Conservation (phyloP, 345 rosid genomes). For the Acer campestre region DNA sequence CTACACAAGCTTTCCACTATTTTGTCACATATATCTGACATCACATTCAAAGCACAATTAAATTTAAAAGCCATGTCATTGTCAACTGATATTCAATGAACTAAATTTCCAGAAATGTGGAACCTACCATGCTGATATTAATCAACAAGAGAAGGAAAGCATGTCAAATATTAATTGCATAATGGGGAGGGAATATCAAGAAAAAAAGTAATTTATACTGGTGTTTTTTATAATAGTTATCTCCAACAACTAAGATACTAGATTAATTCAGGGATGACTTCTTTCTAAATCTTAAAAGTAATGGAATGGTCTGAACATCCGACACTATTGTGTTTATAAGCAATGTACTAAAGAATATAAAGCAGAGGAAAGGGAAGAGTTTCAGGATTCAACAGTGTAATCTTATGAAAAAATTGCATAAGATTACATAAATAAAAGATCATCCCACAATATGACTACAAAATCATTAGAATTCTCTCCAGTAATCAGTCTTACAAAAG, state of each 20-base stretch:
- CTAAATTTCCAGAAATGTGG: neutral
- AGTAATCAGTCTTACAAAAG: neutral
- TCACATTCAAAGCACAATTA: slow-evolving; percentile 13
- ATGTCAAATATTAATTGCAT: neutral
- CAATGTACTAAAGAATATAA: neutral
- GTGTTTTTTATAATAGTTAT: neutral
- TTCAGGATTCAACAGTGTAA: neutral
- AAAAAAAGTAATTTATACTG: neutral
- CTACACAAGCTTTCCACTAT: slow-evolving; percentile 82
- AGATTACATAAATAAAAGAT: neutral
- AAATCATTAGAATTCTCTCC: neutral
- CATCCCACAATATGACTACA: neutral
- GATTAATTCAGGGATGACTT: neutral
- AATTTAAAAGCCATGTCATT: neutral
- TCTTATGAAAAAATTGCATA: neutral
- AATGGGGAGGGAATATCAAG: neutral
- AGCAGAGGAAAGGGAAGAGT: neutral
- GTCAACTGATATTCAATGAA: neutral
- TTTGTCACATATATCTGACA: slow-evolving; percentile 81
- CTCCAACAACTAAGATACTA: neutral
- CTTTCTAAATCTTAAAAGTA: slow-evolving; percentile 1
- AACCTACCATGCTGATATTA: neutral
- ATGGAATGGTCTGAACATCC: neutral
- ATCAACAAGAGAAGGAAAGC: slow-evolving; percentile 3
- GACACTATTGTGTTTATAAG: neutral